A percentile compares a stretch with the other conserved stretches of the same genome.
Conservation (phyloP, 805 yeast genomes). For the Saturnispora silvae region DNA sequence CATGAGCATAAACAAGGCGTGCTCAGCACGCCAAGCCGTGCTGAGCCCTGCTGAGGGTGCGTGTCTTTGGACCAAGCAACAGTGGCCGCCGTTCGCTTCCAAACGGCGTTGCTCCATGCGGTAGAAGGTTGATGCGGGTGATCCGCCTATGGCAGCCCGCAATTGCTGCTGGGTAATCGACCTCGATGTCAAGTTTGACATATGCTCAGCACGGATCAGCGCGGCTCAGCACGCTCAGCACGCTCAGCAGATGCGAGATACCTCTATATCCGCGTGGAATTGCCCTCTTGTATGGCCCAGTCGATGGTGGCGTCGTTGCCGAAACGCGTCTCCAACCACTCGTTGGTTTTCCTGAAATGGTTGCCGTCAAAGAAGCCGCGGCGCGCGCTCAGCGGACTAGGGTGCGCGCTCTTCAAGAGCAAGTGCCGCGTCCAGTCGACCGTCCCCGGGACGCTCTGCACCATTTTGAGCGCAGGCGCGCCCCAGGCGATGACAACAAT, state of each 20-base stretch:
- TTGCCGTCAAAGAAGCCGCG: conserved; percentile 72
- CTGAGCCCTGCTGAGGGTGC: no score
- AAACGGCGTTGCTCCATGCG: no score
- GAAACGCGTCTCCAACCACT: conserved; percentile 50
- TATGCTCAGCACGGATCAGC: no score
- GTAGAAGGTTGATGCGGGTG: no score
- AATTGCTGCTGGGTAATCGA: no score
- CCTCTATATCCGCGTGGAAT: neutral
- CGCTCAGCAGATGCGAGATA: neutral
- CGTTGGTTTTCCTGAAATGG: conserved; percentile 68
- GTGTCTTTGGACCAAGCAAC: no score
- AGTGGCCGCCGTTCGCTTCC: no score
- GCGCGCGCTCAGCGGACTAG: conserved; percentile 87
- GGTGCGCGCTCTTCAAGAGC: conserved; percentile 74
- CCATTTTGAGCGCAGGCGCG: conserved; percentile 32
- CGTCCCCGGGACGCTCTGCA: conserved; percentile 20
- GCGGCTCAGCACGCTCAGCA: neutral
- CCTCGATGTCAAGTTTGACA: no score
- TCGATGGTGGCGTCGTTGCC: conserved; percentile 20
- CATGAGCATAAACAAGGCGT: neutral
- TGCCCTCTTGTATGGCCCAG: conserved; percentile 17
- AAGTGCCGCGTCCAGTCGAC: conserved; percentile 29
- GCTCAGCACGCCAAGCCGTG: no score
- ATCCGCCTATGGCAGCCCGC: no score
- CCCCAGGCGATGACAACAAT: conserved; percentile 63